Base-by-base conservation (phyloP, 495 filamentous ascomycete species). In the Penicillium mononematosum region DNA sequence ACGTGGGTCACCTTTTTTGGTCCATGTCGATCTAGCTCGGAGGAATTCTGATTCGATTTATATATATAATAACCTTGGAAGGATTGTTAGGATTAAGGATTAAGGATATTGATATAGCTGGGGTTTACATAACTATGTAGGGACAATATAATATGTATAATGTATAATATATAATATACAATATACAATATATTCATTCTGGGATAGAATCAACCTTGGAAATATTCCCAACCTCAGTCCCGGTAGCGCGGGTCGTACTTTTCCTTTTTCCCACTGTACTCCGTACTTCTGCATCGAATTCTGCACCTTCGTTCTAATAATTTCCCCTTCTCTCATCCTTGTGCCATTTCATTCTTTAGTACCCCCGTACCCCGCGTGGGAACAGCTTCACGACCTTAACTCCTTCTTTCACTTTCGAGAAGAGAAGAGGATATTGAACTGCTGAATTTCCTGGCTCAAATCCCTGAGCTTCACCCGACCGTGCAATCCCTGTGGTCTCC, bases 341-440 rank as follows among this genome's bases (percentile, higher is more conserved):
- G 7, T 25, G 24, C 24, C 42, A 7, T 55, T 46, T 56, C 50
- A 45, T 55, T 20, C 24, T 42, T 45, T 39, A 29, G 53, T 55
- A 39, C 20, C 2, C 53, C 47, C n/a, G 43, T 36, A 20, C 22
- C 11, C 55, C 43, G 24, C 50, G 44, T 46, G 24, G 24, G 52
- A 12, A 56, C 53, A 48, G 56, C 50, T 59, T 46, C 53, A 44
- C 55, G 53, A 61, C 59, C 56, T 62, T 59, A 53, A 62, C 34
- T 11, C 36, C 17, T 34, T 31, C 38, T 3, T 12, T 41, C 41
- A 42, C 22, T 47, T 42, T 49, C 34, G 4, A 39, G 25, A 47
- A 2, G 22, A 32, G n/a, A 7, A 4, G 24, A 48, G 19, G 29
- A 47, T 3, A 12, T 45, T 4, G 43, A 24, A 8, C 22, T 29